phyloP scores from a whole-genome alignment of 495 filamentous ascomycete species.

The Astrothelium subdiscretum region DNA sequence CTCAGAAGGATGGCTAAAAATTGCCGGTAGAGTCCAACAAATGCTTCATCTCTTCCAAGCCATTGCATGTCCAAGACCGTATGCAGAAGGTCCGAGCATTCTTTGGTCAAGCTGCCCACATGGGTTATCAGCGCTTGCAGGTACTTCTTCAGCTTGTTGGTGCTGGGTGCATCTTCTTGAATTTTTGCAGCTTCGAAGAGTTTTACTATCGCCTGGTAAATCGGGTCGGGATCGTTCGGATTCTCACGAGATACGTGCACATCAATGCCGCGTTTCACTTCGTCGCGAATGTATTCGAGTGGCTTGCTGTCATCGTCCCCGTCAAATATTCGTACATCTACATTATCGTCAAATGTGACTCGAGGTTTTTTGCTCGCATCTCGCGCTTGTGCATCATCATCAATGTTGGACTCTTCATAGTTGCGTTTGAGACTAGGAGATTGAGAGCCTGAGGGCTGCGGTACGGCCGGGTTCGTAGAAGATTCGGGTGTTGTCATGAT shows the following conservation, averaged over 20 bases:
- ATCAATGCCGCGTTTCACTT: constrained; percentile 64
- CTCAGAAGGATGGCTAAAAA: constrained; percentile 73
- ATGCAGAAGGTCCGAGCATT: constrained; percentile 62
- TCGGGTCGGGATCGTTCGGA: constrained; percentile 48
- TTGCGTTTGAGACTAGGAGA: neutral
- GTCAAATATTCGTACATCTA: constrained; percentile 49
- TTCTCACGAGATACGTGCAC: constrained; percentile 31
- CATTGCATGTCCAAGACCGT: constrained; percentile 65
- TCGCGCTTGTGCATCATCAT: neutral
- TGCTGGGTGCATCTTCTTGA: constrained; percentile 37
- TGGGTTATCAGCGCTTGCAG: constrained; percentile 67
- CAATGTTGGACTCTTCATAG: neutral
- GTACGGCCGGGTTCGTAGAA: neutral
- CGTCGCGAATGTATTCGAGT: constrained; percentile 49
- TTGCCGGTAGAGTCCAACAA: constrained; percentile 65
- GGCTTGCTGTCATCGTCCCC: constrained; percentile 44
- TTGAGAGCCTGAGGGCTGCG: neutral
- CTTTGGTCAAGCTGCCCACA: constrained; percentile 55
- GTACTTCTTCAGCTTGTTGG: constrained; percentile 54
- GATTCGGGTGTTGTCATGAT: neutral
- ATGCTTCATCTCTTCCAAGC: constrained; percentile 73
- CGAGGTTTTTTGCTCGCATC: neutral
- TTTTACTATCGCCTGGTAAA: constrained; percentile 61
- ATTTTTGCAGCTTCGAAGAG: constrained; percentile 43
- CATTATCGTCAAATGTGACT: constrained; percentile 65